Evolutionary conservation across 2,329 filamentous ascomycete genomes (phyloP).

Genomic region (Neospermospora avenae): DNA sequence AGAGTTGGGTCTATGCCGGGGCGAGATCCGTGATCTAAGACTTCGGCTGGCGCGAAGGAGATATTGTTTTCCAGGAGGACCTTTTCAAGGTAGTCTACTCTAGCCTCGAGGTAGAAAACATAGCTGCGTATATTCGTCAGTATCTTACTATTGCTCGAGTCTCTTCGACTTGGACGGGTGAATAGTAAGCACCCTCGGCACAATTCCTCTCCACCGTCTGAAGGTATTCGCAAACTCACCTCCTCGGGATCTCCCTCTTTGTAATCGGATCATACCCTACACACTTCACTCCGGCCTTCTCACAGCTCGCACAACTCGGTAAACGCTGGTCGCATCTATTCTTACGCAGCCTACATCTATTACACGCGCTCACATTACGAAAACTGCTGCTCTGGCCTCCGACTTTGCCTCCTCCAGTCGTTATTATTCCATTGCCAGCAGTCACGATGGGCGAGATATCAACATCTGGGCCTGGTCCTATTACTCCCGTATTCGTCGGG

Average conservation of each 20-base stretch:
- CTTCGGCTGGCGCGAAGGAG: constrained; percentile 65
- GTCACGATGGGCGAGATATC: constrained; percentile 1
- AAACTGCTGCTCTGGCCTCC: constrained; percentile 62
- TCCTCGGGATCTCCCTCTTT: constrained; percentile 89
- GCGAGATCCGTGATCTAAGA: constrained; percentile 61
- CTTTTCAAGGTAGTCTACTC: constrained; percentile 78
- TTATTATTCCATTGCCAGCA: constrained; percentile 11
- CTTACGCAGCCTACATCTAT: constrained; percentile 86
- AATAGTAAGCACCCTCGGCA: too few relatives aligned
- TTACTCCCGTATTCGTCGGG: constrained; percentile 22
- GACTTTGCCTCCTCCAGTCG: constrained; percentile 41
- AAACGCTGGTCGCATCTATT: constrained; percentile 93
- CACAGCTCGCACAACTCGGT: constrained; percentile 86
- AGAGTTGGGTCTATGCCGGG: constrained; percentile 31
- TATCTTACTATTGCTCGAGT: neutral
- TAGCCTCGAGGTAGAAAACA: constrained; percentile 89
- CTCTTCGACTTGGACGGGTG: too few relatives aligned
- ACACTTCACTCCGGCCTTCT: constrained; percentile 87
- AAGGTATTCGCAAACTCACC: constrained; percentile 38
- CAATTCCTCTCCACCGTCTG: neutral
- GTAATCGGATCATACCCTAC: constrained; percentile 96
- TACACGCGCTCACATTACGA: constrained; percentile 90
- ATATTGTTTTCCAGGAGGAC: constrained; percentile 68
- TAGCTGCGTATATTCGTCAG: constrained; percentile 53
- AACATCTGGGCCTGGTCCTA: constrained; percentile 11